Conservation (phyloP, 176 grass and related monocot genomes). For the Pontederia crassipes region DNA sequence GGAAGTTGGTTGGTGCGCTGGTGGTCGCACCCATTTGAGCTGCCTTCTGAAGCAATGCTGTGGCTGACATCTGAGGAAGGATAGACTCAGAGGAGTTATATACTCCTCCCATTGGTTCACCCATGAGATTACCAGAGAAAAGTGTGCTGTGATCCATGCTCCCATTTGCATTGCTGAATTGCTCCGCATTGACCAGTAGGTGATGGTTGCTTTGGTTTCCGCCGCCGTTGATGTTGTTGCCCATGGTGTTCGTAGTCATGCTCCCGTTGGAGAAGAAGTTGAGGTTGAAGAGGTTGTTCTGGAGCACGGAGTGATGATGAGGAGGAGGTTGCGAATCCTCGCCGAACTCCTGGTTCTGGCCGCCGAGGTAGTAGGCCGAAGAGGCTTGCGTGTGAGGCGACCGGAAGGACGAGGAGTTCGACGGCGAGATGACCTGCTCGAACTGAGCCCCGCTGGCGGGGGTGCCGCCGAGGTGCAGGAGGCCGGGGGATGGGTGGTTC, state of each 20-base stretch:
- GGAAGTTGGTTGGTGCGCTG: conserved; percentile 29
- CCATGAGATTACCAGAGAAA: conserved; percentile 47
- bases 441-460: conserved; percentile 31
- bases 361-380: conserved; percentile 26
- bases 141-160: conserved; percentile 24
- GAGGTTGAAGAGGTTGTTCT: conserved; percentile 63
- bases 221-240: not conserved
- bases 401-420: conserved; percentile 46
- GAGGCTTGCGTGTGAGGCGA: conserved; percentile 27
- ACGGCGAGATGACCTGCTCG: conserved; percentile 57
- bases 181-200: not conserved
- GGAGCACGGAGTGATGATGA: conserved; percentile 36
- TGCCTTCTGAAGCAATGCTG: conserved; percentile 83
- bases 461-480: conserved; percentile 35
- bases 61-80: conserved; percentile 89
- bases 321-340: conserved; percentile 18
- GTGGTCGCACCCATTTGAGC: conserved; percentile 68
- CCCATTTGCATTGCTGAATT: not conserved
- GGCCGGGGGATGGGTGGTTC: not conserved
- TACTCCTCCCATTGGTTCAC: conserved; percentile 37
- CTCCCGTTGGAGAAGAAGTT: conserved; percentile 54
- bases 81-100: conserved; percentile 36
- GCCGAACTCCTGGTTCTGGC: conserved; percentile 38
- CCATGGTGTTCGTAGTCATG: conserved; percentile 18
- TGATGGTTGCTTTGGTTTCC: not conserved